Base-by-base conservation (phyloP, 192 early-diverging fungal genomes). In the Dissophora ornata region DNA sequence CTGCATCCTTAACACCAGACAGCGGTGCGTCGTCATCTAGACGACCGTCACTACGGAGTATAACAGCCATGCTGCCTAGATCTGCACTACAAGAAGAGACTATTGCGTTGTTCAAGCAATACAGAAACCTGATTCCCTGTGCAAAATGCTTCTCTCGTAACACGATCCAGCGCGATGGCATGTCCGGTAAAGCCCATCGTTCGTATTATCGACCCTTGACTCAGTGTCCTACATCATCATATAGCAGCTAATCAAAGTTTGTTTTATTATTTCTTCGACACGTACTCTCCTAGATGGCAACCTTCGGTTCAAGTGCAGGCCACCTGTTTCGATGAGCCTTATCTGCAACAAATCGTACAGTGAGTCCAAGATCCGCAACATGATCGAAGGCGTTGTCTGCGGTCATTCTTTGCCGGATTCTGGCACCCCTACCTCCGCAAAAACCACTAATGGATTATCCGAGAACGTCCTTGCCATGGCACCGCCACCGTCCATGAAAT, bases 111-210 rank as follows among this genome's bases (percentile, higher is more conserved):
- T 71, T 71, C 38, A 71, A 71, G 54, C 69, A 71, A 32, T 63
- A 62, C 36, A 28, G 60, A 30, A 53, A 62, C 18, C 30, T 71
- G 21, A 71, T 71, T 46, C 59, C 51, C 10, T 71, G 69, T 50
- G 69, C 60, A 29, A 71, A 71, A 19, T 71, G 69, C 60, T 57
- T 48, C 40, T 71, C 58, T 30, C 69, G 69, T 16, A 71, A 71
- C 25, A 71, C 69, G 5, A 71, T 71, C 41, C 69, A 71, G n/a
- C 69, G 69, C 0, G 69, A 71, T 32, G 69, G 69, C 52, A 71
- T 71, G 69, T 71, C 69, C 15, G 69, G 69, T 71, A 62, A 21
- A 30, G 22, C 9, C 32, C n/a, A 42, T 28, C 25, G 9, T 48
- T 60, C n/a, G n/a, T n/a, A n/a, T n/a, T n/a, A n/a, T n/a, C n/a